Percentiles rank a stretch among this genome's conserved stretches.
Conservation (phyloP, 805 yeast species). For the Candida jianshihensis region DNA sequence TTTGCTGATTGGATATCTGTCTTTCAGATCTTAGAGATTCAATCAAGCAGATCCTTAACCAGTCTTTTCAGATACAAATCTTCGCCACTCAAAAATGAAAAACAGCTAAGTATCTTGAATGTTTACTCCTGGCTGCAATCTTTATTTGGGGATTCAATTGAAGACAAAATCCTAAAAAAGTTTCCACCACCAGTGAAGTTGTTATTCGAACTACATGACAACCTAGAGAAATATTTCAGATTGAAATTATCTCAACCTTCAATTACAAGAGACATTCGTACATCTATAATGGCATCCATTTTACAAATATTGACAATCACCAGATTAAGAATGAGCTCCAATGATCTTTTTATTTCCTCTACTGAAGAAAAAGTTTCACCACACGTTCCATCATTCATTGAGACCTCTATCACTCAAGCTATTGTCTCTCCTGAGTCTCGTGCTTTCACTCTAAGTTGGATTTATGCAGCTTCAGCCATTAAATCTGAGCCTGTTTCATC, state of each 20-base stretch:
- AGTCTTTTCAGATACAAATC: constrained; percentile 50
- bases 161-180: constrained; percentile 34
- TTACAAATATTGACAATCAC: constrained; percentile 59
- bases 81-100: constrained; percentile 35
- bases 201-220: constrained; percentile 58
- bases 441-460: constrained; percentile 62
- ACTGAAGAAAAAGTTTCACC: constrained; percentile 28
- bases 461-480: constrained; percentile 33
- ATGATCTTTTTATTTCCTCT: constrained; percentile 33
- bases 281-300: constrained; percentile 61
- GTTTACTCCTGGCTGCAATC: constrained; percentile 65
- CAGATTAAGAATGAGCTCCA: constrained; percentile 57
- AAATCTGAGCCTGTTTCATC: constrained; percentile 18
- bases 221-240: constrained; percentile 56
- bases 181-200: constrained; percentile 68
- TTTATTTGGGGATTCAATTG: constrained; percentile 38
- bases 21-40: constrained; percentile 66
- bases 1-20: constrained; percentile 74
- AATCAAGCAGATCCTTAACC: constrained; percentile 48
- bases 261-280: constrained; percentile 53
- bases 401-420: constrained; percentile 68
- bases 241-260: constrained; percentile 57
- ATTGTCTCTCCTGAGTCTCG: constrained; percentile 79
- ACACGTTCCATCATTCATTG: constrained; percentile 77
- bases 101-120: constrained; percentile 55